phyloP scores from a whole-genome alignment of 2,329 filamentous ascomycete genomes.

The Alternaria rosae region DNA sequence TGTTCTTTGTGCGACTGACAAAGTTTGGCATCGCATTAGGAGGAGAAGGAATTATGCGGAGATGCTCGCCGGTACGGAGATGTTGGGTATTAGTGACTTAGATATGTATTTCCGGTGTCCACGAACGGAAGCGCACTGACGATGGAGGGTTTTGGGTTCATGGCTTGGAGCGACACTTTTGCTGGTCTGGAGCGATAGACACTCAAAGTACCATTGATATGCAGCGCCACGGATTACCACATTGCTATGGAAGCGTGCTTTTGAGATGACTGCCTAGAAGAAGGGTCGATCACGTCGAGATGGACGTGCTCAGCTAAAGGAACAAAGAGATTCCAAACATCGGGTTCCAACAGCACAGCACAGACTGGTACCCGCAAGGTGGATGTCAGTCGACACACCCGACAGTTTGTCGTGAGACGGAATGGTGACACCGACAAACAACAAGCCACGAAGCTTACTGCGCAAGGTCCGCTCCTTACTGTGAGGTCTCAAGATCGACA shows the following conservation, averaged over 20 bases:
- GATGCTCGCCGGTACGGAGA: slow-evolving; percentile 17
- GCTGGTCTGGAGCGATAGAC: background rate
- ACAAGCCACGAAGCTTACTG: slow-evolving; percentile 28
- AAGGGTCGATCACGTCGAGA: slow-evolving; percentile 2
- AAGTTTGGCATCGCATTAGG: slow-evolving; percentile 14
- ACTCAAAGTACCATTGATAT: background rate
- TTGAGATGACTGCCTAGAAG: slow-evolving; percentile 1
- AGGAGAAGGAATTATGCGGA: slow-evolving; percentile 22
- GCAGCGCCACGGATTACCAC: slow-evolving; percentile 3
- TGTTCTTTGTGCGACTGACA: slow-evolving; percentile 16
- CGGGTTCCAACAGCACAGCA: slow-evolving; percentile 20
- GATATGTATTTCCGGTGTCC: background rate
- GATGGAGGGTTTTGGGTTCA: background rate
- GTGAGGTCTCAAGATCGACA: slow-evolving; percentile 9
- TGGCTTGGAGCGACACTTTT: slow-evolving; percentile 10
- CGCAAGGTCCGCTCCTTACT: slow-evolving; percentile 21
- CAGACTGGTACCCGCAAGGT: slow-evolving; percentile 17
- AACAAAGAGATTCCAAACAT: slow-evolving; percentile 14
- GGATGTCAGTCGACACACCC: slow-evolving; percentile 13
- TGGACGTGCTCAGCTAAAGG: slow-evolving; percentile 6
- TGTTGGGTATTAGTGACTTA: background rate
- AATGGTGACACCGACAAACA: slow-evolving; percentile 25
- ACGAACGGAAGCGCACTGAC: background rate
- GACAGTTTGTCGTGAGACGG: slow-evolving; percentile 14
- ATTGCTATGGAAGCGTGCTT: slow-evolving; percentile 7